Evolutionary conservation across 495 filamentous ascomycete species (phyloP), one percentile per base, ranked within the genome.

Genomic region (Penicillium cinerascens): DNA sequence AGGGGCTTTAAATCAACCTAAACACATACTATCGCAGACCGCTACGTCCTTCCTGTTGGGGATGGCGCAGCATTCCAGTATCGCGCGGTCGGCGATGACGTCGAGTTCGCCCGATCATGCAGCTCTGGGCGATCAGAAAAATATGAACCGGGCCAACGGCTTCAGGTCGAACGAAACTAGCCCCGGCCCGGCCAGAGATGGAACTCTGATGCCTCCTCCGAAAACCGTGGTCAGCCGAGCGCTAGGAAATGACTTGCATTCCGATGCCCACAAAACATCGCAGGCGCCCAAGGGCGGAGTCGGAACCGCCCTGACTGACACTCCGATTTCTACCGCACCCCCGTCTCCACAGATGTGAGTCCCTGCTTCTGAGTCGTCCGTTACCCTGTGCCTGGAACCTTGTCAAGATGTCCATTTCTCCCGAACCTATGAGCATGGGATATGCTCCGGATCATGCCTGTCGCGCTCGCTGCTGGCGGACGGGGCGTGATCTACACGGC

Each of bases 271-370:
- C 65, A 74, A 65, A 64, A 61, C 66, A 36, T 71, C 72, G 47
- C 74, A 69, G 55, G 57, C 67, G 55, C 69, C 69, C 63, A 75
- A 76, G 63, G 71, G 79, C 64, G 73, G 75, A 60, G 68, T 80
- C 66, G 83, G 83, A 54, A 68, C 65, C 44, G 76, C 82, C 37
- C 67, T 86, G 64, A 81, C 73, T 55, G 87, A 90, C 69, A 90
- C 87, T 59, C 87, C 87, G 50, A 63, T 72, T 65, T 78, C 85
- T 58, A 86, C 87, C 56, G 83, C 82, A 49, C 85, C 86, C 25
- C 81, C 75, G 67, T 88, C 84, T 67, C 87, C 87, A 60, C 78
- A 79, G 62, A 85, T 89, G 83, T 87, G 71, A 71, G 84, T 75
- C 42, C 44, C 37, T 42, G 22, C 47, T 54, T 60, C 49, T 52